Evolutionary conservation across 345 rosid genomes (phyloP).

Genomic region (Gossypium arboreum): DNA sequence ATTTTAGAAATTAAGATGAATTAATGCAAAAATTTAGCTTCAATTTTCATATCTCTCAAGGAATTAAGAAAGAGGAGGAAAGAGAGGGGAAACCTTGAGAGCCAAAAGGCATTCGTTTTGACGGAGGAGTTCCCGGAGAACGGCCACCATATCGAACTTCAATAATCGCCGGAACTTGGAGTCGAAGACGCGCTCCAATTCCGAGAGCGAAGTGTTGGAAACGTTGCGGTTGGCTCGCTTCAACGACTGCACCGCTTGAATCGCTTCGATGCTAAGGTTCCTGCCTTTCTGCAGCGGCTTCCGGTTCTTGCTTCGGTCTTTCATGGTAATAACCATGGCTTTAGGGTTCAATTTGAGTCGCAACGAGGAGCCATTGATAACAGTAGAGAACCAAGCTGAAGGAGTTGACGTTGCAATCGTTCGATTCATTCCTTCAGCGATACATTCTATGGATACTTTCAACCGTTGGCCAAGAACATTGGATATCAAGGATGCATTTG

Average conservation of each 20-base stretch:
- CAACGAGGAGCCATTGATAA: neutral
- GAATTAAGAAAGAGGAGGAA: neutral
- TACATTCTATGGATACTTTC: neutral
- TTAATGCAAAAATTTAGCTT: neutral
- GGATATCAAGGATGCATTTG: no score
- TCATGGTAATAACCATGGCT: constrained; percentile 40
- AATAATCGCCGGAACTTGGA: constrained; percentile 59
- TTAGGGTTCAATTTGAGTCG: neutral
- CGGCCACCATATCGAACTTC: constrained; percentile 80
- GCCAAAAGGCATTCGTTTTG: constrained; percentile 61
- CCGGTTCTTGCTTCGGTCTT: constrained; percentile 67
- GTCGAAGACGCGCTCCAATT: constrained; percentile 36
- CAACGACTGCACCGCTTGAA: constrained; percentile 68
- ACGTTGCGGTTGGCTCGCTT: constrained; percentile 49
- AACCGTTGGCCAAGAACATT: neutral
- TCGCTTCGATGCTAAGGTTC: constrained; percentile 79
- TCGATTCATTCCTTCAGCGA: neutral
- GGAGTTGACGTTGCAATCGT: neutral
- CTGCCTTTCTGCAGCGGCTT: constrained; percentile 76
- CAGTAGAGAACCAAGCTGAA: neutral
- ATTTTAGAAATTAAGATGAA: neutral
- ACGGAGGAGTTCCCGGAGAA: constrained; percentile 72
- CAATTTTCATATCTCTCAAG: neutral
- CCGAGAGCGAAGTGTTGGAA: neutral
- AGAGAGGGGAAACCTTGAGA: constrained; percentile 39